Conservation (phyloP, 345 rosid genomes). For the Aethionema arabicum region DNA sequence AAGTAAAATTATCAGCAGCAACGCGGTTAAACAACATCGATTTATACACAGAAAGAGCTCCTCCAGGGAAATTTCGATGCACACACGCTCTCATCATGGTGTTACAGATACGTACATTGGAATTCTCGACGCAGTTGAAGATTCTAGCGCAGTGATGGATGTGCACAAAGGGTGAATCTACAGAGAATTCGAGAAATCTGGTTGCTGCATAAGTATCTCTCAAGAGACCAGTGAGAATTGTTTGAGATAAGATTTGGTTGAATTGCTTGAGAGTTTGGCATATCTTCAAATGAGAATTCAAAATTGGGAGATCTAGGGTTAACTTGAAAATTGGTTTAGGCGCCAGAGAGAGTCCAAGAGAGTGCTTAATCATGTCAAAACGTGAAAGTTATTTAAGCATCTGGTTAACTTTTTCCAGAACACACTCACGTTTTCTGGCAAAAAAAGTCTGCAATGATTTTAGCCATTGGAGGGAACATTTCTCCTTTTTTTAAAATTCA, state of each 20-base stretch:
- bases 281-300: constrained; percentile 39
- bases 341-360: constrained; percentile 7
- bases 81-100: constrained; percentile 52
- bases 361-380: constrained; percentile 6
- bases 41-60: constrained; percentile 42
- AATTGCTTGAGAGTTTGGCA: constrained; percentile 46
- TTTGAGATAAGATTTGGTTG: constrained; percentile 53
- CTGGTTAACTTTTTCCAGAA: too few species aligned
- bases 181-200: constrained; percentile 46
- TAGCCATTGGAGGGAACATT: not conserved
- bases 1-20: constrained; percentile 48
- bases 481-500: not conserved
- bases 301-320: constrained; percentile 40
- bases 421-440: too few species aligned
- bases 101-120: constrained; percentile 52
- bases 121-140: constrained; percentile 39
- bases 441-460: too few species aligned
- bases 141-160: constrained; percentile 38
- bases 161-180: constrained; percentile 39
- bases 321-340: constrained; percentile 25
- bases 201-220: constrained; percentile 51
- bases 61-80: constrained; percentile 35
- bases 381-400: not conserved
- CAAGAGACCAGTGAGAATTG: constrained; percentile 48
- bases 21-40: constrained; percentile 41